Percentiles rank a stretch among this genome's conserved stretches.
Evolutionary conservation across 2,329 filamentous ascomycete species (phyloP).

Genomic region (Sporothrix phasma): DNA sequence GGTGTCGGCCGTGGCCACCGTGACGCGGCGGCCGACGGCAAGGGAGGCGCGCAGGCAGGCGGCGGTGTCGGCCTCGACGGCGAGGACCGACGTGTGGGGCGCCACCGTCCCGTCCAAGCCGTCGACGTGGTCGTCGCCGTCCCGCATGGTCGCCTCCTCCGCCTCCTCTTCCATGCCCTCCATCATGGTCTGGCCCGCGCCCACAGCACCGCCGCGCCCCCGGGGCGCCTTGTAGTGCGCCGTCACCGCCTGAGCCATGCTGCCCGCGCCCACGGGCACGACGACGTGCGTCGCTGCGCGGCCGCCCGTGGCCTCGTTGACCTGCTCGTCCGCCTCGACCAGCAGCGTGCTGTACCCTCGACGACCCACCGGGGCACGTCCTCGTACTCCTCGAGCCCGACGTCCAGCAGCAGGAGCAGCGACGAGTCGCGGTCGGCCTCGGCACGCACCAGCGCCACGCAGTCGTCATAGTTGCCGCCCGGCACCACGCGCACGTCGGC

Average conservation of each 20-base stretch:
- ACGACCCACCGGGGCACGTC: conserved; percentile 64
- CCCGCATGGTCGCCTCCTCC: background rate
- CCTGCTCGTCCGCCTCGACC: conserved; percentile 54
- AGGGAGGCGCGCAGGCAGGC: conserved; percentile 48
- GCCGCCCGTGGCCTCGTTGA: conserved; percentile 4
- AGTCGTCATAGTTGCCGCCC: conserved; percentile 53
- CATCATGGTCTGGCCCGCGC: background rate
- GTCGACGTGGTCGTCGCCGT: conserved; percentile 16
- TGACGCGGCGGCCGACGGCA: conserved; percentile 34
- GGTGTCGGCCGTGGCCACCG: conserved; percentile 47
- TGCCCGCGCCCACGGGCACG: conserved; percentile 62
- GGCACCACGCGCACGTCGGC: conserved; percentile 44
- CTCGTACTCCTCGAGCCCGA: conserved; percentile 55
- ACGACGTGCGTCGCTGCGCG: conserved; percentile 35
- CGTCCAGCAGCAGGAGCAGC: conserved; percentile 56
- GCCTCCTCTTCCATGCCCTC: background rate
- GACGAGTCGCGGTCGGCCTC: conserved; percentile 30
- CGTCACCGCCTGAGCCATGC: conserved; percentile 59
- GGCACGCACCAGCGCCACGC: conserved; percentile 48
- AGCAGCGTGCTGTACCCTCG: conserved; percentile 70
- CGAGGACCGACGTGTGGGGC: conserved; percentile 36
- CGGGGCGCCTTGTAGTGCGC: conserved; percentile 39
- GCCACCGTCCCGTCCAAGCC: conserved; percentile 9
- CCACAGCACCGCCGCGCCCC: background rate
- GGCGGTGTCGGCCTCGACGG: conserved; percentile 60